Percentiles rank a stretch among this genome's conserved stretches.
Conservation (phyloP, 192 early-diverging fungal species). For the Backusella sp. region DNA sequence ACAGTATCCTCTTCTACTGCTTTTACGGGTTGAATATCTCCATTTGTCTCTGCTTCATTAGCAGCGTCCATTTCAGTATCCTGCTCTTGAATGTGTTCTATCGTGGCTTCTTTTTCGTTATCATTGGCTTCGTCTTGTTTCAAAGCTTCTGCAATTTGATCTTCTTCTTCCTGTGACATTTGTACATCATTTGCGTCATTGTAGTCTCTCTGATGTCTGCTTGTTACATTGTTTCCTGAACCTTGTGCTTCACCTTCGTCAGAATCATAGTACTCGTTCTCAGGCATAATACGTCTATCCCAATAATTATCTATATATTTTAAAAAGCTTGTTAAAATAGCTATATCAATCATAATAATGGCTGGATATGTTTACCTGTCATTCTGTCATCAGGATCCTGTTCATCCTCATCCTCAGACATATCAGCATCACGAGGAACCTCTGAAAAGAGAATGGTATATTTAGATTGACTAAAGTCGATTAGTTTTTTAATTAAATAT, state of each 20-base stretch:
- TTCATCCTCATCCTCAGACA: conserved; percentile 70
- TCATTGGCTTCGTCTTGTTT: conserved; percentile 13
- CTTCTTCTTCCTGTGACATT: conserved; percentile 33
- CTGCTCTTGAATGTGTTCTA: not conserved
- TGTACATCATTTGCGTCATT: conserved; percentile 4
- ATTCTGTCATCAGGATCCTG: conserved; percentile 51
- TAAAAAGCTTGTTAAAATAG: too few species aligned
- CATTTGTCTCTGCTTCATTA: not conserved
- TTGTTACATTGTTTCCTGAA: not conserved
- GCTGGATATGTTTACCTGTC: not conserved
- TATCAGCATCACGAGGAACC: conserved; percentile 67
- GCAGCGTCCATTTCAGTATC: not conserved
- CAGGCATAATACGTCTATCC: conserved; percentile 64
- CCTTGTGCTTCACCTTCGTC: conserved; percentile 55
- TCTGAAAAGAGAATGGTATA: conserved; percentile 36
- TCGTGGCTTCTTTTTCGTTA: conserved; percentile 1
- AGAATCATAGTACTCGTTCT: conserved; percentile 76
- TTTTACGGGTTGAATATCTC: not conserved
- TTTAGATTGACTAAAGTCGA: not conserved
- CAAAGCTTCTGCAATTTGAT: conserved; percentile 20
- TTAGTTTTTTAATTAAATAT: too few species aligned
- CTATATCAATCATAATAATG: not conserved
- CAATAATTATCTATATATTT: conserved; percentile 51
- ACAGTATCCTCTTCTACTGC: not conserved
- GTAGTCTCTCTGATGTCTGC: conserved; percentile 28